Base-by-base conservation (phyloP, 2,329 filamentous ascomycete species). In the Trichophyton verrucosum region DNA sequence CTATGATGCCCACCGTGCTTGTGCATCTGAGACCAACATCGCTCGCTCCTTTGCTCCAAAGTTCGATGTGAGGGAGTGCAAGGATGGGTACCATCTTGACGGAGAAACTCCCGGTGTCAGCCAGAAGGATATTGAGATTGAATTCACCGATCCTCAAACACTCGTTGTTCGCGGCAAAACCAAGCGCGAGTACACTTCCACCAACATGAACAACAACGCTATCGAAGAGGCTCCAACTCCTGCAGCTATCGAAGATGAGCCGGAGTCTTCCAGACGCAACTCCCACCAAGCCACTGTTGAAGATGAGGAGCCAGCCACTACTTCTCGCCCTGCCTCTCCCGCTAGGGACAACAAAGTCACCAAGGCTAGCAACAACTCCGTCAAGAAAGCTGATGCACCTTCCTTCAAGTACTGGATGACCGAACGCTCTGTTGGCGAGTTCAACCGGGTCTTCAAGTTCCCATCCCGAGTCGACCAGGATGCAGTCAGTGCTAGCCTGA, bases 361-460 rank as follows among this genome's bases (percentile, higher is more conserved):
- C 42, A 73, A 72, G 64, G 20, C 61, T 65, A 38, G 60, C 22
- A 38, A 53, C 44, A 24, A 60, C 20, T 65, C 62, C n/a, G 60
- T 65, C 11, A 64, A 68, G 30, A 66, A 70, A 20, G 65, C 72
- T 7, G 38, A 59, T n/a, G 30, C 57, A n/a, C 61, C 61, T 22
- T 47, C n/a, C 20, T 62, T 47, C 57, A 66, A 77, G 66, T 84
- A 81, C 72, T 84, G 81, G 81, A 74, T 81, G 51, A 78, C 75
- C 56, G 82, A 85, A 70, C 80, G 82, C 64, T 78, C 76, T 0
- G 72, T 82, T 38, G 82, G 82, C 60, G 76, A 80, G 42, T 85
- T 85, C 72, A 76, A 81, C 61, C 76, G 82, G 60, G 74, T 73
- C 4, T 85, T 85, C 70, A 76, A 72, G 59, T 85, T 85, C 73